These are phyloP conservation scores for Penicillium pulvis DNA, from an alignment of 495 filamentous ascomycete genomes.

Conservation along the genomic window DNA sequence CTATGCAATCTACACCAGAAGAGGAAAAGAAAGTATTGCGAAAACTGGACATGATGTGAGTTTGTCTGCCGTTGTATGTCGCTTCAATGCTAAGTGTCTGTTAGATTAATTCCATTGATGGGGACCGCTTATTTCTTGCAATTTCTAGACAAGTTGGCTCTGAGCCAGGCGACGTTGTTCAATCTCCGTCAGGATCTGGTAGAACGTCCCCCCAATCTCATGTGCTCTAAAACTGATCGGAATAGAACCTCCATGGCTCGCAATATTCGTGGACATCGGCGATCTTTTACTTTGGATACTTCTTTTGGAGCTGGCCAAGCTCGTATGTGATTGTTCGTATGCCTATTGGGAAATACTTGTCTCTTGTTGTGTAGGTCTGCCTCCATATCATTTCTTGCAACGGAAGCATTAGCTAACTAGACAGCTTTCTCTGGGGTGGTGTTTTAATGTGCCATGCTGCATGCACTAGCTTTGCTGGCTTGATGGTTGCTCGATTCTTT, in stretches of 20 bases:
- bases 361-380: slow-evolving; percentile 35
- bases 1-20: slow-evolving; percentile 31
- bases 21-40: slow-evolving; percentile 32
- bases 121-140: slow-evolving; percentile 49
- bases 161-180: slow-evolving; percentile 56
- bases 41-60: slow-evolving; percentile 40
- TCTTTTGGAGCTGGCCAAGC: slow-evolving; percentile 55
- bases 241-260: slow-evolving; percentile 36
- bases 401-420: slow-evolving; percentile 4
- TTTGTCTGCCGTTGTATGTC: background rate
- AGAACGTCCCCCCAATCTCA: slow-evolving; percentile 3
- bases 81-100: background rate
- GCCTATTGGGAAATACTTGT: slow-evolving; percentile 55
- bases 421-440: slow-evolving; percentile 41
- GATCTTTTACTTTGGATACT: slow-evolving; percentile 55
- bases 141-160: slow-evolving; percentile 59
- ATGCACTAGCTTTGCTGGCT: slow-evolving; percentile 49
- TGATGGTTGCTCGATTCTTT: slow-evolving; percentile 55
- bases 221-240: background rate
- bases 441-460: slow-evolving; percentile 46
- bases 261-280: slow-evolving; percentile 53
- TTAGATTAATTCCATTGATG: slow-evolving; percentile 52
- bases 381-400: background rate
- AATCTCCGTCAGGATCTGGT: slow-evolving; percentile 45
- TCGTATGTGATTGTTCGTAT: slow-evolving; percentile 57